These are phyloP conservation scores for Saturnispora sanitii DNA, from an alignment of 805 yeast species.

Conservation along the genomic window DNA sequence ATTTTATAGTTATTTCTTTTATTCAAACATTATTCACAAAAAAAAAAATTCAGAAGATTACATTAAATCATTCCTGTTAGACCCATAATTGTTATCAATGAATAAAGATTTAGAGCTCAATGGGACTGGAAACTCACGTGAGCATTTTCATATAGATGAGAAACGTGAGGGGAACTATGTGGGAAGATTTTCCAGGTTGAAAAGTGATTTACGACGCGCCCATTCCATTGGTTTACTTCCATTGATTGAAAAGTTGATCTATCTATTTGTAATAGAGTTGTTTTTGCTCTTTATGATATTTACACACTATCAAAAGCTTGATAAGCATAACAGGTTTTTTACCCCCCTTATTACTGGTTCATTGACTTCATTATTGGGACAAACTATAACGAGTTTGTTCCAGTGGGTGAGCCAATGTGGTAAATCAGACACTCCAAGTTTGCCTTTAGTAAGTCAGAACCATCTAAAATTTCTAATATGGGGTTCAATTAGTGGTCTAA, in stretches of 20 bases:
- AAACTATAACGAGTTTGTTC: slow-evolving; percentile 9
- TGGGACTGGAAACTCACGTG: not conserved
- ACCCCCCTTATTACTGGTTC: slow-evolving; percentile 14
- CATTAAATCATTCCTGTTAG: too few relatives aligned
- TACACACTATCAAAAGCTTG: slow-evolving; percentile 12
- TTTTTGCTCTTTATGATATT: slow-evolving; percentile 12
- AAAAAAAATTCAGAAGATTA: too few relatives aligned
- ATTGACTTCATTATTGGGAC: slow-evolving; percentile 12
- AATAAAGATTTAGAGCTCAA: slow-evolving; percentile 1
- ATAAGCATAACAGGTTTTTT: slow-evolving; percentile 10
- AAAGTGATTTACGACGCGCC: not conserved
- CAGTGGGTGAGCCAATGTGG: slow-evolving; percentile 5
- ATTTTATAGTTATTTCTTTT: too few relatives aligned
- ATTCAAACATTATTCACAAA: too few relatives aligned
- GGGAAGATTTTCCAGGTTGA: not conserved
- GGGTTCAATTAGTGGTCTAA: slow-evolving; percentile 51
- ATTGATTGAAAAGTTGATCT: slow-evolving; percentile 9
- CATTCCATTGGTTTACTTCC: slow-evolving; percentile 2
- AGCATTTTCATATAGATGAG: not conserved
- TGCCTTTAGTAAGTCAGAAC: slow-evolving; percentile 10
- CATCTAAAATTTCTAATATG: slow-evolving; percentile 43
- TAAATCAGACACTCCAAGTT: not conserved
- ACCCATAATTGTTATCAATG: not conserved
- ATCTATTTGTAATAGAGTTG: slow-evolving; percentile 9
- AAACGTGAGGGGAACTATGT: not conserved